Conservation (phyloP, 345 rosid species). For the Sapria himalayana region DNA sequence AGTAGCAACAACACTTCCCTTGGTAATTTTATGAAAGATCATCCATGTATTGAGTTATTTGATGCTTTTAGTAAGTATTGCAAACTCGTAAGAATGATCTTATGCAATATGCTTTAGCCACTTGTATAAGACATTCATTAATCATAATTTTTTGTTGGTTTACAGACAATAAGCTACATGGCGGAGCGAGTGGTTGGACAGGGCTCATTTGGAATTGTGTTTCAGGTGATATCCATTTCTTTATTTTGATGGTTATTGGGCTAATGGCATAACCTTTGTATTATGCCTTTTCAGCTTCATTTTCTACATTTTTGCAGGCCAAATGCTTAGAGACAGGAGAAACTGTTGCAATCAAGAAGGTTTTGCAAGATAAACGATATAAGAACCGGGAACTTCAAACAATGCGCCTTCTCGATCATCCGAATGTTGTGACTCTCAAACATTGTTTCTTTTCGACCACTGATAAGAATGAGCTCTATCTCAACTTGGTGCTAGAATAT, state of each 20-base stretch:
- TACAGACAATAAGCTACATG: conserved; percentile 92
- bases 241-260: background rate
- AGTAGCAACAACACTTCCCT: no score
- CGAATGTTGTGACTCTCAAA: conserved; percentile 68
- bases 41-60: no score
- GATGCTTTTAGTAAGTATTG: no score
- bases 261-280: background rate
- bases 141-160: no score
- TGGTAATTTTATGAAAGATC: no score
- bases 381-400: conserved; percentile 97
- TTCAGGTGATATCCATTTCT: conserved; percentile 39
- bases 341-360: conserved; percentile 95
- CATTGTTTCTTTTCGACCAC: conserved; percentile 98
- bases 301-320: conserved; percentile 24
- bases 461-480: conserved; percentile 87
- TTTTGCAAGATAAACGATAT: conserved; percentile 86
- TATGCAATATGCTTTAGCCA: no score
- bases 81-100: no score
- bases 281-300: background rate
- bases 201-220: conserved; percentile 95
- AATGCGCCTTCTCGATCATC: conserved; percentile 95
- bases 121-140: no score
- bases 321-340: conserved; percentile 93
- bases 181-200: conserved; percentile 97
- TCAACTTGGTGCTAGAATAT: conserved; percentile 87